These are phyloP conservation scores for Senecio squalidus DNA, from an alignment of 140 eudicot genomes.

Conservation along the genomic window DNA sequence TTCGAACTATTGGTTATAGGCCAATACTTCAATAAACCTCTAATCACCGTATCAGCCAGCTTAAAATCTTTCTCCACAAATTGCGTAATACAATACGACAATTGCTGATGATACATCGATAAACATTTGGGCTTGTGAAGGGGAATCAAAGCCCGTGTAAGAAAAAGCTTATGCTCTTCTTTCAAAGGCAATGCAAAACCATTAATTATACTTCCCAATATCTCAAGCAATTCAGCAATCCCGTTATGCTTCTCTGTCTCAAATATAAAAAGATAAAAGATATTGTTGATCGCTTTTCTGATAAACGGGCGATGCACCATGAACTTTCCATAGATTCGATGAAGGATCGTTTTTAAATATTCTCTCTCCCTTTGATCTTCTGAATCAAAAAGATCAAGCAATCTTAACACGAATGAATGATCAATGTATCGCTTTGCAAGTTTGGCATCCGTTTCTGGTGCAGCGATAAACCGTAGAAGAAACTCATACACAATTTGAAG, in stretches of 20 bases:
- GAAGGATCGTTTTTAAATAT: slow-evolving; percentile 65
- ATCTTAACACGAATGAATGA: slow-evolving; percentile 51
- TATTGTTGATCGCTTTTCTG: slow-evolving; percentile 69
- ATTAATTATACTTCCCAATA: slow-evolving; percentile 79
- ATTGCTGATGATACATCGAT: slow-evolving; percentile 65
- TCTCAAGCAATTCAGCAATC: slow-evolving; percentile 76
- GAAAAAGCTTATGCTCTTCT: slow-evolving; percentile 83
- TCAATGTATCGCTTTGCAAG: slow-evolving; percentile 64
- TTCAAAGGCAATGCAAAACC: slow-evolving; percentile 84
- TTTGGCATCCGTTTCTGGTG: slow-evolving; percentile 71
- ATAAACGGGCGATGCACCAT: slow-evolving; percentile 84
- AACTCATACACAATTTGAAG: slow-evolving; percentile 69
- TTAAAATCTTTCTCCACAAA: slow-evolving; percentile 75
- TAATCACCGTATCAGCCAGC: slow-evolving; percentile 60
- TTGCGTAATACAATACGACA: slow-evolving; percentile 67
- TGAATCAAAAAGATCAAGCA: slow-evolving; percentile 60
- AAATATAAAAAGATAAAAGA: slow-evolving; percentile 54
- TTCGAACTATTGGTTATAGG: slow-evolving; percentile 69
- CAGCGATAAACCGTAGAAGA: slow-evolving; percentile 59
- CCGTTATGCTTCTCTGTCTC: slow-evolving; percentile 72
- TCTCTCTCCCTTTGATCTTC: slow-evolving; percentile 76
- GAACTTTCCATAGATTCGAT: slow-evolving; percentile 60
- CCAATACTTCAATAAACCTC: slow-evolving; percentile 76
- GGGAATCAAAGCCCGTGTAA: slow-evolving; percentile 62
- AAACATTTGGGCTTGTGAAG: slow-evolving; percentile 74